Evolutionary conservation across 306 rosid genomes (phyloP).

Genomic region (Leucaena leucocephala): DNA sequence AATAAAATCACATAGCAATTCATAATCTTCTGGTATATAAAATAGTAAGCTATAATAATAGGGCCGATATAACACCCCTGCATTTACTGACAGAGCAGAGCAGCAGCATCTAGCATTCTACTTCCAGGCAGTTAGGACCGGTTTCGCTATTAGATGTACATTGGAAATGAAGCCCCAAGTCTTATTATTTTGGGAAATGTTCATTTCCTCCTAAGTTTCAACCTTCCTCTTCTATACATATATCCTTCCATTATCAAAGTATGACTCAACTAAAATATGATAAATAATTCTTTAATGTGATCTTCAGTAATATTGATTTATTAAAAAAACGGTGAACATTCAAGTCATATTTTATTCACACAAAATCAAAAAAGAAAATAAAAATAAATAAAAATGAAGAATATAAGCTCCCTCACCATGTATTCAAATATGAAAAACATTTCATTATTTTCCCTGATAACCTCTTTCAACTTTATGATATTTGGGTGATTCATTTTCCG

Average conservation of each 20-base stretch:
- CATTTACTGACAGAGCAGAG: constrained; percentile 17
- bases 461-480: constrained; percentile 84
- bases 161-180: background rate
- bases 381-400: constrained; percentile 10
- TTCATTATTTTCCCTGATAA: constrained; percentile 69
- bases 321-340: constrained; percentile 6
- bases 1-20: background rate
- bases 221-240: constrained; percentile 19
- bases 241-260: constrained; percentile 14
- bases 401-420: constrained; percentile 58
- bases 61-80: background rate
- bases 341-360: background rate
- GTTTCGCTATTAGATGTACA: background rate
- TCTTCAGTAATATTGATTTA: background rate
- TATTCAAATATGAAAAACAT: constrained; percentile 80
- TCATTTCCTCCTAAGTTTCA: constrained; percentile 15
- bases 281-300: constrained; percentile 20
- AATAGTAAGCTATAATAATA: background rate
- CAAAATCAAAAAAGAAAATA: constrained; percentile 1
- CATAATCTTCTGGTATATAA: constrained; percentile 19
- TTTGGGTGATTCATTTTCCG: constrained; percentile 77
- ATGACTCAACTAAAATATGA: constrained; percentile 19
- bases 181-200: constrained; percentile 9
- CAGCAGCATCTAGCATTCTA: background rate
- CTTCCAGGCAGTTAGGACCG: constrained; percentile 22